phyloP scores from a whole-genome alignment of 1,284 basidiomycete species.

The Coniferiporia sulphurascens region DNA sequence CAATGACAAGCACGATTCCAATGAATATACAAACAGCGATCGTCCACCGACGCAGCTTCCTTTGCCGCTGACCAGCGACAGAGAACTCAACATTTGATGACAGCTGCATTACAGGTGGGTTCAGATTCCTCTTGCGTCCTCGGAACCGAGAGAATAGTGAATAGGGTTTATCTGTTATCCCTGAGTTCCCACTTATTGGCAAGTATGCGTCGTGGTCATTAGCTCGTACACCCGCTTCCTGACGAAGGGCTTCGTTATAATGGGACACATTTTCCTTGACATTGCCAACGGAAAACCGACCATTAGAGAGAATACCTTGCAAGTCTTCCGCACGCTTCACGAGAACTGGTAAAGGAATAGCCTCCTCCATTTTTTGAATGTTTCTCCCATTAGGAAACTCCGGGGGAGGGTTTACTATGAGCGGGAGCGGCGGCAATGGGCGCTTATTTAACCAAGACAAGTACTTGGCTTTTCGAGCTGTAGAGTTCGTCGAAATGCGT shows the following conservation, averaged over 20 bases:
- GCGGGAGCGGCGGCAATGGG: conserved; percentile 50
- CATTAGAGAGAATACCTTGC: conserved; percentile 45
- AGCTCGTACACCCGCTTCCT: background rate
- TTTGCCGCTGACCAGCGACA: conserved; percentile 23
- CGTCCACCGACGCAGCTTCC: conserved; percentile 28
- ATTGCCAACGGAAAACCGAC: conserved; percentile 46
- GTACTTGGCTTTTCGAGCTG: conserved; percentile 10
- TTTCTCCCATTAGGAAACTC: conserved; percentile 34
- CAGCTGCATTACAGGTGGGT: background rate
- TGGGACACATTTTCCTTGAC: conserved; percentile 14
- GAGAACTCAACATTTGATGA: background rate
- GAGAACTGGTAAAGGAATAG: conserved; percentile 46
- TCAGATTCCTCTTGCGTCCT: conserved; percentile 3
- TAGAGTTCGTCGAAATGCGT: conserved; percentile 31
- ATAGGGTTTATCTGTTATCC: conserved; percentile 5
- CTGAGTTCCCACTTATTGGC: conserved; percentile 8
- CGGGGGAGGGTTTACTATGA: conserved; percentile 35
- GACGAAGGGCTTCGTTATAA: conserved; percentile 2
- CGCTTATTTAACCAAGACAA: conserved; percentile 38
- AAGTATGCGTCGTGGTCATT: conserved; percentile 9
- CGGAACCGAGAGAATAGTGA: conserved; percentile 6
- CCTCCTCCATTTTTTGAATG: conserved; percentile 40
- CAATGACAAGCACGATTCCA: conserved; percentile 33
- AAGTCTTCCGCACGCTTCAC: conserved; percentile 46
- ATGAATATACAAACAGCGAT: conserved; percentile 33